phyloP scores from a whole-genome alignment of 306 rosid genomes.

The Abrus pulchellus region DNA sequence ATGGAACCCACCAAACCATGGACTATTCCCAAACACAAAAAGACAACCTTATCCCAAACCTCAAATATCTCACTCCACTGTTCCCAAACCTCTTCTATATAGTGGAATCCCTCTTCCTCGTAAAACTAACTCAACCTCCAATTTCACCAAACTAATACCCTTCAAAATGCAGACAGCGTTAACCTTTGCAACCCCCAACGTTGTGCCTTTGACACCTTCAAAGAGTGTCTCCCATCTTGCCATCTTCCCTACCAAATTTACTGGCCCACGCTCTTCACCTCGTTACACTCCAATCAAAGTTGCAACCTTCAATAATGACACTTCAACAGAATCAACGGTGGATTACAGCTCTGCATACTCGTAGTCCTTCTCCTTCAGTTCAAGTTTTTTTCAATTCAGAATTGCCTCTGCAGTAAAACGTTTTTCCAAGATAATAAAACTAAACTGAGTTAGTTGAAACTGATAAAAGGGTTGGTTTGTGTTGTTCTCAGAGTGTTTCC shows the following conservation, averaged over 20 bases:
- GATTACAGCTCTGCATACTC: slow-evolving; percentile 65
- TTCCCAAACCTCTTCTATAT: slow-evolving; percentile 33
- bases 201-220: slow-evolving; percentile 61
- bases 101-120: slow-evolving; percentile 24
- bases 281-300: slow-evolving; percentile 55
- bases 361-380: slow-evolving; percentile 50
- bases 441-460: too few relatives aligned
- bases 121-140: not conserved
- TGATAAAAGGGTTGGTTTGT: not conserved
- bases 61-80: slow-evolving; percentile 51
- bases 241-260: slow-evolving; percentile 47
- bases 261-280: slow-evolving; percentile 43
- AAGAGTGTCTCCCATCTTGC: slow-evolving; percentile 45
- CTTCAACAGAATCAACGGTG: slow-evolving; percentile 54
- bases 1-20: slow-evolving; percentile 35
- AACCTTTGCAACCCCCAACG: slow-evolving; percentile 51
- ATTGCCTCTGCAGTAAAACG: not conserved
- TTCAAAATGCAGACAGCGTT: slow-evolving; percentile 68
- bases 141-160: not conserved
- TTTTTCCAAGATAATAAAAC: not conserved
- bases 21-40: slow-evolving; percentile 24
- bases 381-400: not conserved
- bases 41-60: slow-evolving; percentile 56
- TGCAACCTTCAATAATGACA: slow-evolving; percentile 40
- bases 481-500: slow-evolving; percentile 60